Conservation (phyloP, 2,329 filamentous ascomycete genomes). For the Clarireedia hainanense region DNA sequence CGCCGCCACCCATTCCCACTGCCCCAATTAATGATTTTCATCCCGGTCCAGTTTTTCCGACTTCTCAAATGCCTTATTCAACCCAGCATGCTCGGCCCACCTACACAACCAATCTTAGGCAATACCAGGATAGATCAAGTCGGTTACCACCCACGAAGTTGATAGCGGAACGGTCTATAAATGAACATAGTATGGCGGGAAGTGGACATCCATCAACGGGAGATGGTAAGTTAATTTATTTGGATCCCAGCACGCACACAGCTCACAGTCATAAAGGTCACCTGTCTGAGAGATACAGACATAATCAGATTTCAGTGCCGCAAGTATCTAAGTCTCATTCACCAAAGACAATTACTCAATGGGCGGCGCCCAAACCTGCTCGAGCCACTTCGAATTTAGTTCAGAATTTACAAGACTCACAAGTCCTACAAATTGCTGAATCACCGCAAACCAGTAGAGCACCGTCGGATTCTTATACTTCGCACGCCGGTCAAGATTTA, state of each 20-base stretch:
- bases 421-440: neutral
- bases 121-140: conserved; percentile 6
- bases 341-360: conserved; percentile 5
- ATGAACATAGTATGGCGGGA: neutral
- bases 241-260: too few species aligned
- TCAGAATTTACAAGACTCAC: conserved; percentile 6
- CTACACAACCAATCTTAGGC: conserved; percentile 7
- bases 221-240: neutral
- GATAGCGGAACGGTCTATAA: neutral
- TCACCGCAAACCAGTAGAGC: neutral
- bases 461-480: conserved; percentile 2
- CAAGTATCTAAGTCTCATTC: conserved; percentile 3
- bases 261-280: neutral
- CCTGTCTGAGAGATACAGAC: conserved; percentile 5
- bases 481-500: conserved; percentile 1
- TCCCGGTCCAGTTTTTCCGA: conserved; percentile 3
- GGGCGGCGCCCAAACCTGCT: conserved; percentile 8
- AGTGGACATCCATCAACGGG: neutral
- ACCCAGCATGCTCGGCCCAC: neutral
- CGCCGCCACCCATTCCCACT: conserved; percentile 9
- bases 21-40: conserved; percentile 7
- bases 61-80: conserved; percentile 8
- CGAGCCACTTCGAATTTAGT: conserved; percentile 5
- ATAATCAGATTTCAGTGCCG: conserved; percentile 1
- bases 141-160: neutral